Evolutionary conservation across 2,329 filamentous ascomycete species (phyloP).

Genomic region (Hirsutella minnesotensis): DNA sequence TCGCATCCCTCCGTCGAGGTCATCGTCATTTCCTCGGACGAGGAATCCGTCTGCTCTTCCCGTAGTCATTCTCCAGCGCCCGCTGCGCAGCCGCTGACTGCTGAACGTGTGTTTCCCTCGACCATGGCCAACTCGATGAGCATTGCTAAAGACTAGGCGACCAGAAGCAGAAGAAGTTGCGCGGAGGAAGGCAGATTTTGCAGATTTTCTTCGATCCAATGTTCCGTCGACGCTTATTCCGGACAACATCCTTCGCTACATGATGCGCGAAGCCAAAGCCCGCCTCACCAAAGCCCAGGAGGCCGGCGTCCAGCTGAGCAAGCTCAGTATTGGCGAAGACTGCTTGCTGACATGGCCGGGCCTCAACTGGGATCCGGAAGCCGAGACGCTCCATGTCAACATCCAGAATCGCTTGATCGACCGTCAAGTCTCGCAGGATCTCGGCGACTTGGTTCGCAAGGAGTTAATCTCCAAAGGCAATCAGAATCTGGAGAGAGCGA

Average conservation of each 20-base stretch:
- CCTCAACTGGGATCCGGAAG: constrained; percentile 12
- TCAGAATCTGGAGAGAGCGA: constrained; percentile 13
- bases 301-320: constrained; percentile 5
- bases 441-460: constrained; percentile 9
- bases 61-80: neutral
- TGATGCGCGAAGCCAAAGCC: constrained; percentile 11
- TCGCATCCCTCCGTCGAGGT: neutral
- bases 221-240: constrained; percentile 13
- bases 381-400: constrained; percentile 11
- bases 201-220: constrained; percentile 5
- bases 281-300: constrained; percentile 12
- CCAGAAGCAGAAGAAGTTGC: neutral
- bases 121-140: neutral
- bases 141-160: neutral
- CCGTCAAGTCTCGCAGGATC: constrained; percentile 6
- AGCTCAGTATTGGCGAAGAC: constrained; percentile 14
- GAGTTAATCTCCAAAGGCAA: constrained; percentile 16
- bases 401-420: constrained; percentile 14
- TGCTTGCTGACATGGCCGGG: constrained; percentile 18
- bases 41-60: neutral
- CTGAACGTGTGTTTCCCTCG: neutral
- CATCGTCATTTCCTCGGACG: neutral
- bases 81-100: neutral
- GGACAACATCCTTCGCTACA: constrained; percentile 7
- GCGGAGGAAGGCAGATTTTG: neutral